Conservation (phyloP, 2,329 filamentous ascomycete genomes). For the Nothomitra cinnamomea region DNA sequence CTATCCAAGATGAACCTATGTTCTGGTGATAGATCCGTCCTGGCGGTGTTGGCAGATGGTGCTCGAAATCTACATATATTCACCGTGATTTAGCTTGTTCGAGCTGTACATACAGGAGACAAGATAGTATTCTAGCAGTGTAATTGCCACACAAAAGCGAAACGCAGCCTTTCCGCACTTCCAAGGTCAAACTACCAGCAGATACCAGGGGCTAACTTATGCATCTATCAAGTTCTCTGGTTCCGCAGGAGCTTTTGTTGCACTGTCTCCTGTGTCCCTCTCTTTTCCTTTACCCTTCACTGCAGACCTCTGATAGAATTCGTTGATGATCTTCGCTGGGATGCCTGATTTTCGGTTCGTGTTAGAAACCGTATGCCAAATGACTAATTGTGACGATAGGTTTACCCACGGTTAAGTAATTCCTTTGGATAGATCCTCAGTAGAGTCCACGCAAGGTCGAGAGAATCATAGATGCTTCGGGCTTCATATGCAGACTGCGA, state of each 20-base stretch:
- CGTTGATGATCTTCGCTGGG: conserved; percentile 34
- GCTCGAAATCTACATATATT: too few species aligned
- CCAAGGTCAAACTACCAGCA: too few species aligned
- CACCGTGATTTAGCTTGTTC: too few species aligned
- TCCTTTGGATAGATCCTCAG: conserved; percentile 97
- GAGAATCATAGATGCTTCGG: conserved; percentile 77
- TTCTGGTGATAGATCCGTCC: too few species aligned
- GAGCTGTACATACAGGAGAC: too few species aligned
- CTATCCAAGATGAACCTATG: too few species aligned
- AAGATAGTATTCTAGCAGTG: too few species aligned
- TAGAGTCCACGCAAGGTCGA: conserved; percentile 92
- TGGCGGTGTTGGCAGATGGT: too few species aligned
- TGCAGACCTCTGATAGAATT: conserved; percentile 30
- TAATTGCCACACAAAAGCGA: too few species aligned
- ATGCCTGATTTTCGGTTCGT: conserved; percentile 16
- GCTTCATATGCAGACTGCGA: conserved; percentile 83
- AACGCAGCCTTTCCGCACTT: too few species aligned
- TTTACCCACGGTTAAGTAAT: conserved; percentile 61
- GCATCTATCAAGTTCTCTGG: conserved; percentile 1
- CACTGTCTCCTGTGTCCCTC: conserved; percentile 3
- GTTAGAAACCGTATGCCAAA: not conserved
- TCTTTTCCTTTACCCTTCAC: conserved; percentile 17
- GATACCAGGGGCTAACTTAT: not conserved
- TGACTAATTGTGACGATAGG: not conserved
- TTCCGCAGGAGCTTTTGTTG: not conserved